phyloP scores from a whole-genome alignment of 164 flowering plant species.

The Vitis amurensis region DNA sequence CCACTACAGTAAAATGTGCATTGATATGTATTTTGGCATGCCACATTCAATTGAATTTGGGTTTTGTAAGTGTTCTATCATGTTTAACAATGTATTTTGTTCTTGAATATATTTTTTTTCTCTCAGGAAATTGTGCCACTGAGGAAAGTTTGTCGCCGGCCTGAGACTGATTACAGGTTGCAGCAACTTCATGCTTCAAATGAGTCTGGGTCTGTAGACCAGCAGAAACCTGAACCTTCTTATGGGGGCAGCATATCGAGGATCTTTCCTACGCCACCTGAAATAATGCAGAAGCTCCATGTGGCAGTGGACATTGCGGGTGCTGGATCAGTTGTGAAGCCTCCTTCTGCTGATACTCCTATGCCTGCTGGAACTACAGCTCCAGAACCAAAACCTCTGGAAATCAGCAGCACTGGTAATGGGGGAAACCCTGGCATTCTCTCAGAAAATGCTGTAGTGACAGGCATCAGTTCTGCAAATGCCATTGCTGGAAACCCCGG shows the following conservation, averaged over 20 bases:
- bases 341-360: conserved; percentile 9
- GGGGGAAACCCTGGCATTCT: conserved; percentile 12
- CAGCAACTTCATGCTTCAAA: conserved; percentile 69
- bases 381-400: conserved; percentile 16
- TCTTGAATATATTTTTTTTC: background rate
- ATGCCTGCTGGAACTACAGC: background rate
- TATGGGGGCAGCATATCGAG: conserved; percentile 14
- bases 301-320: conserved; percentile 2
- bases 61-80: background rate
- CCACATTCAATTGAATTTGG: background rate
- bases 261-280: conserved; percentile 18
- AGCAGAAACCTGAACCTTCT: conserved; percentile 32
- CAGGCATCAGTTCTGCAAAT: conserved; percentile 1
- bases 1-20: background rate
- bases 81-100: background rate
- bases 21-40: too few relatives aligned
- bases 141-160: conserved; percentile 89
- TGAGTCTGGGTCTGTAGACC: conserved; percentile 34
- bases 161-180: conserved; percentile 89
- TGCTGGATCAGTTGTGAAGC: too few relatives aligned
- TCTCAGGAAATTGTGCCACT: conserved; percentile 86
- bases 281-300: conserved; percentile 21
- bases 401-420: conserved; percentile 7
- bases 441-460: conserved; percentile 4
- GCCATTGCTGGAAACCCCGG: background rate